These are phyloP conservation scores for Penicillium sp. DNA, from an alignment of 2,329 filamentous ascomycete genomes.

Conservation along the genomic window DNA sequence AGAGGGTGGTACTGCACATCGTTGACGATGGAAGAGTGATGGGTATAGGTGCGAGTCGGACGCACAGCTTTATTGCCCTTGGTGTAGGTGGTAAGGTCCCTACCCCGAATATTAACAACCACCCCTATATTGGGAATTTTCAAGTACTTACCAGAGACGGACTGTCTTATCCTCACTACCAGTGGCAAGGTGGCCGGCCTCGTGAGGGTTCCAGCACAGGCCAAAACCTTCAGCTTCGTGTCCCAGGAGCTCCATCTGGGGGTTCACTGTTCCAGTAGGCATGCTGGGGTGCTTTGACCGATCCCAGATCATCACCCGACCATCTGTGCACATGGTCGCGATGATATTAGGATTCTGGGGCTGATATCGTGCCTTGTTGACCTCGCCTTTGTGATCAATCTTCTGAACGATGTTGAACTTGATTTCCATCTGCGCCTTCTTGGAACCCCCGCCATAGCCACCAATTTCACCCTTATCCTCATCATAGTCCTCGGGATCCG, in stretches of 20 bases:
- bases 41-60: constrained; percentile 71
- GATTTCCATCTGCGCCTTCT: constrained; percentile 65
- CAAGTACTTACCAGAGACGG: constrained; percentile 67
- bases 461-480: constrained; percentile 90
- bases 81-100: constrained; percentile 75
- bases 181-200: constrained; percentile 75
- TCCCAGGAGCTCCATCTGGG: constrained; percentile 78
- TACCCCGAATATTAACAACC: constrained; percentile 30
- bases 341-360: constrained; percentile 97
- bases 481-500: constrained; percentile 80
- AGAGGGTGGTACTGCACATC: constrained; percentile 94
- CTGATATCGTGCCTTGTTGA: constrained; percentile 98
- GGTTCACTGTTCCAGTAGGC: constrained; percentile 68
- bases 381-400: constrained; percentile 92
- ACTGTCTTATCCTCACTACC: constrained; percentile 92
- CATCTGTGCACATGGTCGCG: constrained; percentile 84
- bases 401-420: constrained; percentile 91
- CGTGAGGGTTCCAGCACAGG: constrained; percentile 84
- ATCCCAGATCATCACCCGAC: constrained; percentile 88
- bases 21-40: constrained; percentile 89
- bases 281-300: constrained; percentile 84
- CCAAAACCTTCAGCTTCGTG: constrained; percentile 89
- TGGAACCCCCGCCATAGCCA: constrained; percentile 70
- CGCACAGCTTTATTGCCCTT: constrained; percentile 65
- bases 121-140: neutral